Conservation (phyloP, 192 early-diverging fungal species). For the Linnemannia zychae region DNA sequence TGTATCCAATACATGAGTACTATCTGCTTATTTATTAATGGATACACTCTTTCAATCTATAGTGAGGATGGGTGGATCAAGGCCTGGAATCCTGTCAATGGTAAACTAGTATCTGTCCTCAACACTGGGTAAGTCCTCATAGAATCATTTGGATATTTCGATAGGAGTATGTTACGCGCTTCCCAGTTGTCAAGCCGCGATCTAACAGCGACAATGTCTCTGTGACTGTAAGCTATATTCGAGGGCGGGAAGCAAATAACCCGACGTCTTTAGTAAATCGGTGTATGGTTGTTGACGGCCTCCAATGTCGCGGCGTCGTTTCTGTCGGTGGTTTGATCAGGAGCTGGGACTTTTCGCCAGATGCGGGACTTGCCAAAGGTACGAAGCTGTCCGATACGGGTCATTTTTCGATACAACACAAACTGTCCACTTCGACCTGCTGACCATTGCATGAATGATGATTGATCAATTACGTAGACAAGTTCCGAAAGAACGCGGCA, state of each 20-base stretch:
- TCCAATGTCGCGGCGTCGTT: constrained; percentile 58
- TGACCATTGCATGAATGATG: background rate
- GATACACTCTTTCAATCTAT: background rate
- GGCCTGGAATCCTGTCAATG: constrained; percentile 67
- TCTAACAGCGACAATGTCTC: background rate
- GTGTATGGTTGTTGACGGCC: constrained; percentile 51
- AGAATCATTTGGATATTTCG: background rate
- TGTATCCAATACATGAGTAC: background rate
- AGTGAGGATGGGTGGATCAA: constrained; percentile 71
- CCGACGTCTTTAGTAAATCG: constrained; percentile 4
- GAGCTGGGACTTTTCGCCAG: constrained; percentile 70
- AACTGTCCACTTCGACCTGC: too few species aligned
- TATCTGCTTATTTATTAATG: background rate
- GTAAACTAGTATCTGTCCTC: constrained; percentile 55
- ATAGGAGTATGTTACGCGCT: background rate
- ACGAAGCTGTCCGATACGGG: background rate
- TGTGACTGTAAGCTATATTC: constrained; percentile 15
- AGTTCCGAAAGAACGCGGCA: constrained; percentile 13
- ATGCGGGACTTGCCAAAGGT: constrained; percentile 46
- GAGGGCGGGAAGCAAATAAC: constrained; percentile 26
- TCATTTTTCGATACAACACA: background rate
- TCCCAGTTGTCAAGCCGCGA: too few species aligned
- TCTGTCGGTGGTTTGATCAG: constrained; percentile 64
- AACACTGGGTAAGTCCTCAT: constrained; percentile 46
- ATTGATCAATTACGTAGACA: constrained; percentile 8